A percentile compares a stretch with the other conserved stretches of the same genome.
These are phyloP conservation scores for Colletotrichum lini DNA, from an alignment of 2,329 filamentous ascomycete genomes.

Conservation along the genomic window DNA sequence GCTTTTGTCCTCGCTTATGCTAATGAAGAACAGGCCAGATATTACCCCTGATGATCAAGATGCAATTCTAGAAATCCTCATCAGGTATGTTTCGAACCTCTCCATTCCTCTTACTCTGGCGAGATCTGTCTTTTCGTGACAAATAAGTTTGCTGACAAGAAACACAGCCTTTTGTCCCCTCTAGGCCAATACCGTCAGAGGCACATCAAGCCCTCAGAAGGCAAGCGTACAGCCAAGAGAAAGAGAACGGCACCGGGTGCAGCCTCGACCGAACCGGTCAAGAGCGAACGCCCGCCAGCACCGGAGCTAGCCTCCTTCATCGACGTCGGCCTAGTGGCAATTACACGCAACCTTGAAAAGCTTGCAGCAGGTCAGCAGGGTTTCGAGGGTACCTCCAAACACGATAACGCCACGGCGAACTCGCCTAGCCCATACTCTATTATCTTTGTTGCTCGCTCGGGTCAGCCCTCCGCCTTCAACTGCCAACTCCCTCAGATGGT, in stretches of 20 bases:
- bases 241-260: slow-evolving; percentile 58
- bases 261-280: slow-evolving; percentile 41
- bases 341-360: slow-evolving; percentile 68
- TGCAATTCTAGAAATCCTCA: slow-evolving; percentile 76
- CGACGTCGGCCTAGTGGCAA: slow-evolving; percentile 75
- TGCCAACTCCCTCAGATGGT: slow-evolving; percentile 72
- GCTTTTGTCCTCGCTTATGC: background rate
- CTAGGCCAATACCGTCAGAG: slow-evolving; percentile 73
- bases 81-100: slow-evolving; percentile 63
- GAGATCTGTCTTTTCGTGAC: background rate
- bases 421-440: slow-evolving; percentile 58
- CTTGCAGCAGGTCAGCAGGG: slow-evolving; percentile 10
- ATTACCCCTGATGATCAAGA: slow-evolving; percentile 72
- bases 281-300: slow-evolving; percentile 51
- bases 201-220: slow-evolving; percentile 71
- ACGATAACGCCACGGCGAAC: background rate
- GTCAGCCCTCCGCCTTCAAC: slow-evolving; percentile 71
- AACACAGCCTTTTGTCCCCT: slow-evolving; percentile 71
- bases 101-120: background rate
- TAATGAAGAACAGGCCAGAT: slow-evolving; percentile 67
- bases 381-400: slow-evolving; percentile 55
- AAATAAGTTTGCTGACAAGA: background rate
- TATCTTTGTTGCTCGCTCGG: slow-evolving; percentile 72
- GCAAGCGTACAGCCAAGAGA: slow-evolving; percentile 70
- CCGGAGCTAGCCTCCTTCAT: slow-evolving; percentile 71